phyloP scores from a whole-genome alignment of 164 flowering plant genomes.

The Warburgia ugandensis region DNA sequence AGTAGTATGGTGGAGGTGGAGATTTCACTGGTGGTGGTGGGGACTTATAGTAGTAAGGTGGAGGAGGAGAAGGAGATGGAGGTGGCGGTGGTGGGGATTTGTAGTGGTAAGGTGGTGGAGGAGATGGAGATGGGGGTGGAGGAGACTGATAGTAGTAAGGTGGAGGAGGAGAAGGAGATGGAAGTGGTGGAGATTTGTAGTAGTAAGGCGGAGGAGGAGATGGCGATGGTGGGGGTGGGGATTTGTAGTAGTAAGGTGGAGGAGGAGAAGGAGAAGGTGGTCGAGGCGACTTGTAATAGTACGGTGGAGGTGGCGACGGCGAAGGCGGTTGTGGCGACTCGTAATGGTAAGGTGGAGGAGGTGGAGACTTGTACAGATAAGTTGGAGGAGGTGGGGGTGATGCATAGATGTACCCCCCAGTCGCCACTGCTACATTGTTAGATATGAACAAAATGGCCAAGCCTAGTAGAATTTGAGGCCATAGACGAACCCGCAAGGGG shows the following conservation, averaged over 20 bases:
- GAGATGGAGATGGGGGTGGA: constrained; percentile 32
- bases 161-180: constrained; percentile 21
- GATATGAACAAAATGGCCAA: constrained; percentile 1
- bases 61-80: constrained; percentile 28
- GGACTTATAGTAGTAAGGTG: constrained; percentile 30
- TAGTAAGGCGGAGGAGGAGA: constrained; percentile 17
- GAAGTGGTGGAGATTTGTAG: constrained; percentile 29
- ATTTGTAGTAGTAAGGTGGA: constrained; percentile 15
- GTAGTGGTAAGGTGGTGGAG: constrained; percentile 32
- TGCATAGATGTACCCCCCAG: not conserved
- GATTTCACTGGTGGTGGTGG: constrained; percentile 29
- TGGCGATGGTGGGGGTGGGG: constrained; percentile 18
- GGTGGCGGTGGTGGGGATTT: constrained; percentile 42
- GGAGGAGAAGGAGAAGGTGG: constrained; percentile 30
- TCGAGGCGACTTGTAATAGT: constrained; percentile 19
- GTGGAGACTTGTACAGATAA: constrained; percentile 15
- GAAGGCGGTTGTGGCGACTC: constrained; percentile 26
- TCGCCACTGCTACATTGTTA: not conserved
- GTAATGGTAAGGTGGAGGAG: constrained; percentile 16
- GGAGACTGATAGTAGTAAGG: constrained; percentile 43
- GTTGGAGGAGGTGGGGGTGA: constrained; percentile 31
- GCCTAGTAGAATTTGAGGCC: not conserved
- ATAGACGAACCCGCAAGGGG: constrained; percentile 5
- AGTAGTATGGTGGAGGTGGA: constrained; percentile 26
- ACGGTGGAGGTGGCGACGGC: constrained; percentile 28